phyloP scores from a whole-genome alignment of 2,329 filamentous ascomycete species.

The Erysiphe neolycopersici region DNA sequence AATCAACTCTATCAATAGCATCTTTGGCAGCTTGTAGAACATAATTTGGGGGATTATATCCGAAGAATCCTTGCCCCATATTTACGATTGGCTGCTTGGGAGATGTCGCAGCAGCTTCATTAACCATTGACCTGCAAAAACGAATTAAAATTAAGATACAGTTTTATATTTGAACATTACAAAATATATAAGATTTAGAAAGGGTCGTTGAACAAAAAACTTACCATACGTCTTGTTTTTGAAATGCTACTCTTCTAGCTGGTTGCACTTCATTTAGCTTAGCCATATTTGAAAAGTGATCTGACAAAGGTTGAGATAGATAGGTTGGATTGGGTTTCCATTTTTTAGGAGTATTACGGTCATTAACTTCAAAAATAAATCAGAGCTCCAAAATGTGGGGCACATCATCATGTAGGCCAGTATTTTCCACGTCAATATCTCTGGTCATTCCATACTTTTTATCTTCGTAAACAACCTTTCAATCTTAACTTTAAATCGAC shows the following conservation, averaged over 20 bases:
- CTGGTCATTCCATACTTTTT: too few relatives aligned
- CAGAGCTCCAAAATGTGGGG: too few relatives aligned
- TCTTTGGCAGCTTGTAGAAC: slow-evolving; percentile 77
- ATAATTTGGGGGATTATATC: slow-evolving; percentile 82
- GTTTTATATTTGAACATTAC: background rate
- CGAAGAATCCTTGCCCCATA: slow-evolving; percentile 48
- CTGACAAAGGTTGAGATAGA: too few relatives aligned
- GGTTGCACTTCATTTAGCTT: slow-evolving; percentile 19
- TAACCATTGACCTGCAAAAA: slow-evolving; percentile 30
- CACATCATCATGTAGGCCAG: too few relatives aligned
- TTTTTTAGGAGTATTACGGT: too few relatives aligned
- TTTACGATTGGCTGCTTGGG: slow-evolving; percentile 38
- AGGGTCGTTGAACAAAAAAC: slow-evolving; percentile 1
- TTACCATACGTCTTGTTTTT: slow-evolving; percentile 31
- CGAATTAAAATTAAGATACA: background rate
- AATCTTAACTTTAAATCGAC: too few relatives aligned
- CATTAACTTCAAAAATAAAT: too few relatives aligned
- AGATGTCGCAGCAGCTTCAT: slow-evolving; percentile 35
- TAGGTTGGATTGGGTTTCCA: too few relatives aligned
- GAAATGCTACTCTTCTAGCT: slow-evolving; percentile 24
- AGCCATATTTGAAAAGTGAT: slow-evolving; percentile 5
- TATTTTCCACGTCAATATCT: too few relatives aligned
- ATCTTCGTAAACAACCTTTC: too few relatives aligned
- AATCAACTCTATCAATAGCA: slow-evolving; percentile 73
- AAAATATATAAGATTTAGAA: background rate